Evolutionary conservation across 2,329 filamentous ascomycete species (phyloP), one percentile per base, ranked within the genome.

Genomic region (Colletotrichum sp.): DNA sequence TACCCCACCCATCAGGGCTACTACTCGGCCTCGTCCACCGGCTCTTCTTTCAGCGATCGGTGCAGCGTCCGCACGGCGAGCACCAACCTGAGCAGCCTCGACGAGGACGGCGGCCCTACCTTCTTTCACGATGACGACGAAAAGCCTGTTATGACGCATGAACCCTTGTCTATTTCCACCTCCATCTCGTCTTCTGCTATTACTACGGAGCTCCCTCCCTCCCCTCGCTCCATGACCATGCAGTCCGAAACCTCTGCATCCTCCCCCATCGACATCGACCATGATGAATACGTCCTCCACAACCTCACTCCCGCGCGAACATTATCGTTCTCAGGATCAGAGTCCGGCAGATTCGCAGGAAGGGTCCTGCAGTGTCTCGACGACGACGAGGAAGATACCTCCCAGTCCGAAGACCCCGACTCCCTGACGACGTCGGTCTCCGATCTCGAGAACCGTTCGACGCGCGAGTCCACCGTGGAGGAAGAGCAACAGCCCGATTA

Each of bases 281-380:
- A 83, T 68, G 75, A 81, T 79, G 71, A 85, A 79, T 81, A 84
- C 81, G 77, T 77, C 36, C 74, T 83, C 39, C 74, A 80, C 72
- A 79, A 78, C 57, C 81, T 84, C 65, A 86, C 87, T 2, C 86
- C 87, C 7, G 85, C 87, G 10, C 87, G 89, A 70, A 87, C 87
- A 16, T 83, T 89, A 70, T 91, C 90, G 3, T 90, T 90, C 78
- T 90, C 89, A 2, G 88, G 87, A 67, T 88, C 86, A 0, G 89
- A 90, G 77, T 84, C 86, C 3, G 87, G 86, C 30, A 81, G 79
- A 24, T 84, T 87, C 71, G 77, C 80, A 77, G 66, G 18, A 83
- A 79, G 72, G 78, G 65, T 57, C 30, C 24, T 70, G 7, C 61
- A 76, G 28, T 72, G 70, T 63, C 77, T 81, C 21, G 74, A 81